phyloP scores from a whole-genome alignment of 768 basidiomycete genomes.

The Boletus vinaceobasis region DNA sequence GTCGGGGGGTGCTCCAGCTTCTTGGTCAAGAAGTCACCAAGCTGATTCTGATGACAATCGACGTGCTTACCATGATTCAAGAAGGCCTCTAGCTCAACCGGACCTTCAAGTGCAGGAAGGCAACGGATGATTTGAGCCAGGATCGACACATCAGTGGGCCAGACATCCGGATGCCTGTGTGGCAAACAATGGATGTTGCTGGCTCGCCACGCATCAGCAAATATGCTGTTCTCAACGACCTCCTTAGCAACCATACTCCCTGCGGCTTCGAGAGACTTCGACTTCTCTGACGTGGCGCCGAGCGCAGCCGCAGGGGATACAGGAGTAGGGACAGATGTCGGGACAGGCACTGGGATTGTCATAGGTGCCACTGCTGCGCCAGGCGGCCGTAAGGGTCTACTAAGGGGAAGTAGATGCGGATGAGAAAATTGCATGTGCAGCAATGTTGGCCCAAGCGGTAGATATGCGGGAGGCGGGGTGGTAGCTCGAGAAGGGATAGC shows the following conservation, averaged over 20 bases:
- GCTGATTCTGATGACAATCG: not conserved
- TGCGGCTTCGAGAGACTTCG: conserved; percentile 64
- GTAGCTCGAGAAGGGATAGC: conserved; percentile 46
- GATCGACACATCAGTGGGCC: conserved; percentile 55
- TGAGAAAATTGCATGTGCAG: conserved; percentile 70
- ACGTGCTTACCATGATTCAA: conserved; percentile 37
- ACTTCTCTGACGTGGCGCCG: conserved; percentile 61
- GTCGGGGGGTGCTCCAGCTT: not conserved
- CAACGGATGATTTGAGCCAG: conserved; percentile 37
- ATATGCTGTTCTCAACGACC: conserved; percentile 67
- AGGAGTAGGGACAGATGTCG: conserved; percentile 71
- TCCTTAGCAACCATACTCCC: conserved; percentile 63
- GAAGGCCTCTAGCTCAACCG: conserved; percentile 42
- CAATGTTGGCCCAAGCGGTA: conserved; percentile 67
- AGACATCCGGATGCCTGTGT: conserved; percentile 37
- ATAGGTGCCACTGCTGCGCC: conserved; percentile 49
- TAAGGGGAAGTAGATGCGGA: conserved; percentile 55
- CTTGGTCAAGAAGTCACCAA: conserved; percentile 2
- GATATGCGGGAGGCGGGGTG: conserved; percentile 68
- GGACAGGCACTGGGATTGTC: conserved; percentile 38
- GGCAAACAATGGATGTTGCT: conserved; percentile 25
- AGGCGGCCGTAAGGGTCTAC: conserved; percentile 57
- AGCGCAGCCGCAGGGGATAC: conserved; percentile 76
- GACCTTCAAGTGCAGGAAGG: conserved; percentile 37
- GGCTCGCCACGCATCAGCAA: conserved; percentile 65